Evolutionary conservation across 441 rosid species (phyloP).

Genomic region (Gossypium davidsonii): DNA sequence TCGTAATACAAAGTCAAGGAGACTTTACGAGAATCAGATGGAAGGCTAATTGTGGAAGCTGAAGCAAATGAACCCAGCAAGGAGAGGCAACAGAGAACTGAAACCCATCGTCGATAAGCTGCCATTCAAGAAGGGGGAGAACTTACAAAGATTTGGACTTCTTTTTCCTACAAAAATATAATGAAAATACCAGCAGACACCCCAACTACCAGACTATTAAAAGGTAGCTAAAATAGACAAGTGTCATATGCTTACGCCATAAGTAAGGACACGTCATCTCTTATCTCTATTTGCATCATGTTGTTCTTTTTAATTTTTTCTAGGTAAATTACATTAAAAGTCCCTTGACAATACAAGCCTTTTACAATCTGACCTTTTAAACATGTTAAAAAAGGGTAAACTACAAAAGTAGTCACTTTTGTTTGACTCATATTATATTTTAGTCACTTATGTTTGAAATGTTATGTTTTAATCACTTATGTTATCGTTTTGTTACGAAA

Average conservation of each 20-base stretch:
- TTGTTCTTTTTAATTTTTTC: too few species aligned
- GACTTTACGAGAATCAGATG: constrained; percentile 36
- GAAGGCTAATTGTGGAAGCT: constrained; percentile 17
- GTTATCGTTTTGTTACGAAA: too few species aligned
- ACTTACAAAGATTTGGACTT: background rate
- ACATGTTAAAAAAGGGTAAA: too few species aligned
- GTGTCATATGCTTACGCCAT: background rate
- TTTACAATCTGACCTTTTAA: too few species aligned
- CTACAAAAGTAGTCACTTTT: too few species aligned
- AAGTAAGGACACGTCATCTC: background rate
- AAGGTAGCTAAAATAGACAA: background rate
- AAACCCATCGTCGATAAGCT: constrained; percentile 10
- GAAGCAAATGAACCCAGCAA: constrained; percentile 15
- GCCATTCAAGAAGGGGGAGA: constrained; percentile 16
- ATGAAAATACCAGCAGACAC: background rate
- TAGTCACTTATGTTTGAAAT: too few species aligned
- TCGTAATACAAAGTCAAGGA: constrained; percentile 63
- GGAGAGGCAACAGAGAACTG: constrained; percentile 16
- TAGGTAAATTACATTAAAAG: too few species aligned
- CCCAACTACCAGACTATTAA: background rate
- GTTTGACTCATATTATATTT: too few species aligned
- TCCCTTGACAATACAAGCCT: too few species aligned
- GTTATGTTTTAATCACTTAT: too few species aligned
- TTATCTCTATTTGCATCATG: too few species aligned
- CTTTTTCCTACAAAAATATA: too few species aligned